Base-by-base conservation (phyloP, 2,329 filamentous ascomycete genomes). In the Nemania sp. region DNA sequence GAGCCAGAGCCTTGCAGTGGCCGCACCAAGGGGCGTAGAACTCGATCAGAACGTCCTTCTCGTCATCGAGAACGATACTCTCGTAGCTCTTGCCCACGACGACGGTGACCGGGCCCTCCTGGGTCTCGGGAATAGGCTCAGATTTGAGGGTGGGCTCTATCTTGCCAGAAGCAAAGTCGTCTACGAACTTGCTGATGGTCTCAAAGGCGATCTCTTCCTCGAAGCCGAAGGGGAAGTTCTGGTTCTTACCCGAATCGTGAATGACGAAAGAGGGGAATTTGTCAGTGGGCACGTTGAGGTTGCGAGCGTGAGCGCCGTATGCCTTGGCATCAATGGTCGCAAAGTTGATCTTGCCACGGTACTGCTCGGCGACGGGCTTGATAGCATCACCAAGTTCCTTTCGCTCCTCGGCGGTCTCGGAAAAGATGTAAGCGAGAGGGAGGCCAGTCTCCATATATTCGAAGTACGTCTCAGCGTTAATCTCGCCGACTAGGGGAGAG, bases 1-100 rank as follows among this genome's bases (percentile, higher is more conserved):
- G 95, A 59, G 95, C 94, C 65, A 99, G 89, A 78, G 87, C 93
- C 87, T 98, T 98, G 91, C 95, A 99, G 87, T 99, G 95, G 71
- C 95, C 95, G 77, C 95, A 99, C 95, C 95, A 99, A 67, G 95
- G 95, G 62, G 95, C 95, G 82, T 99, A 99, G 83, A 97, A 98
- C 83, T 99, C 95, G 67, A 99, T 80, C 68, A 99, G 86, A 61
- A 99, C 95, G 78, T 99, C 95, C 89, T 98, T 98, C 75, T 89
- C 84, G 78, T 96, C 90, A 75, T 99, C 90, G 57, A 97, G 85
- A 73, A 99, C 93, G 69, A 98, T 81, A 7, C 96, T 85, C 66
- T 97, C 84, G 85, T 97, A 99, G 81, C 86, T 94, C 82, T 96
- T 90, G 76, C 94, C 95, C 60, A 99, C 95, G 60, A 99, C 85